These are phyloP conservation scores for Mucor saturninus DNA, from an alignment of 371 early-diverging fungal genomes.

Conservation along the genomic window DNA sequence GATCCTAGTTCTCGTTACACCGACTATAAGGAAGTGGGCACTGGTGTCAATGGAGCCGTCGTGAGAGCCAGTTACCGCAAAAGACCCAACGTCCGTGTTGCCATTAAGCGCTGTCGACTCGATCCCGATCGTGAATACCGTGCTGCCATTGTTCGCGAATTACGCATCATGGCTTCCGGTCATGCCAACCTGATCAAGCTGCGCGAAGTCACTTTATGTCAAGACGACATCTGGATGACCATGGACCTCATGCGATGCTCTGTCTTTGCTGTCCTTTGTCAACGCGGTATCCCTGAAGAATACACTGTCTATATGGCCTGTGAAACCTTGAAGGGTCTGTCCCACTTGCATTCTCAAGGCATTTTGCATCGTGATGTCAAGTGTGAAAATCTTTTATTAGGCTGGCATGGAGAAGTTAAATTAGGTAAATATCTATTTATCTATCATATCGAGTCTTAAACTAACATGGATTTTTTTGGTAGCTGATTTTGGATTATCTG, in stretches of 20 bases:
- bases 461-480: not conserved
- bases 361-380: constrained; percentile 58
- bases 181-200: constrained; percentile 49
- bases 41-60: constrained; percentile 56
- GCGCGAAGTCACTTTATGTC: constrained; percentile 51
- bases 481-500: constrained; percentile 59
- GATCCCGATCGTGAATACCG: constrained; percentile 53
- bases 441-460: not conserved
- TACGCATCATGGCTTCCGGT: constrained; percentile 53
- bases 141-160: constrained; percentile 48
- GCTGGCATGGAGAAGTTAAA: constrained; percentile 55
- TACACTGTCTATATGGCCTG: constrained; percentile 51
- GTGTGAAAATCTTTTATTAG: constrained; percentile 55
- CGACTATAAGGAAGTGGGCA: constrained; percentile 49
- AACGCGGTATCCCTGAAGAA: constrained; percentile 59
- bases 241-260: constrained; percentile 58
- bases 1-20: constrained; percentile 44
- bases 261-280: constrained; percentile 57
- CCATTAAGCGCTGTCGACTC: constrained; percentile 53
- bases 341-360: constrained; percentile 47
- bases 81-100: constrained; percentile 36
- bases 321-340: constrained; percentile 47
- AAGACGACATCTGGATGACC: constrained; percentile 60
- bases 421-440: constrained; percentile 29
- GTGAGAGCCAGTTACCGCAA: constrained; percentile 42